Percentiles rank a stretch among this genome's conserved stretches.
phyloP scores from a whole-genome alignment of 108 stramenopile genomes.

The Skeletonema costatum region DNA sequence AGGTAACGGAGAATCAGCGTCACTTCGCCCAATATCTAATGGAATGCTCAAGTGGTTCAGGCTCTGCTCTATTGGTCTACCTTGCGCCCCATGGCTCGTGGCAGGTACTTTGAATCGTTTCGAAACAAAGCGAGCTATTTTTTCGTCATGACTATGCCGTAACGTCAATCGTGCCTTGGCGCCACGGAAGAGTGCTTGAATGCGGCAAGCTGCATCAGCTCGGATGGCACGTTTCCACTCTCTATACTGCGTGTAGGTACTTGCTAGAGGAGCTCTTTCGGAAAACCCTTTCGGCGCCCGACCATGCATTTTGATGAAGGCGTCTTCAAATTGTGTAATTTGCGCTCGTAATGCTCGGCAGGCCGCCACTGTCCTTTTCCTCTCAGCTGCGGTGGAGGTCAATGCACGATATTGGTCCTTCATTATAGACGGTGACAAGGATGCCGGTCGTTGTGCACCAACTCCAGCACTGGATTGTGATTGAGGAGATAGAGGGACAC shows the following conservation, averaged over 20 bases:
- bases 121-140: conserved; percentile 54
- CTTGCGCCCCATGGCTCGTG: not conserved
- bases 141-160: conserved; percentile 52
- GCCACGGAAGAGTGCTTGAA: conserved; percentile 83
- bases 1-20: conserved; percentile 23
- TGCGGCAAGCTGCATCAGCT: conserved; percentile 82
- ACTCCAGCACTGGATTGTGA: conserved; percentile 42
- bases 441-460: conserved; percentile 43
- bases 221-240: conserved; percentile 92
- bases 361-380: conserved; percentile 86
- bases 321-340: conserved; percentile 88
- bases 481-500: conserved; percentile 43
- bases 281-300: conserved; percentile 80
- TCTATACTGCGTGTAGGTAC: conserved; percentile 87
- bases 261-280: conserved; percentile 85
- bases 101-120: conserved; percentile 42
- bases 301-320: conserved; percentile 76
- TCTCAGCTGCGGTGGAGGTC: conserved; percentile 84
- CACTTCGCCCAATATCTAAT: conserved; percentile 61
- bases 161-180: conserved; percentile 55
- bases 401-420: conserved; percentile 75
- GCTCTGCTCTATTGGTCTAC: conserved; percentile 7
- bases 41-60: conserved; percentile 77
- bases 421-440: conserved; percentile 39
- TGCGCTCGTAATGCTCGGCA: conserved; percentile 87